These are phyloP conservation scores for Vanrija pseudolonga DNA, from an alignment of 1,284 basidiomycete species.

Conservation along the genomic window DNA sequence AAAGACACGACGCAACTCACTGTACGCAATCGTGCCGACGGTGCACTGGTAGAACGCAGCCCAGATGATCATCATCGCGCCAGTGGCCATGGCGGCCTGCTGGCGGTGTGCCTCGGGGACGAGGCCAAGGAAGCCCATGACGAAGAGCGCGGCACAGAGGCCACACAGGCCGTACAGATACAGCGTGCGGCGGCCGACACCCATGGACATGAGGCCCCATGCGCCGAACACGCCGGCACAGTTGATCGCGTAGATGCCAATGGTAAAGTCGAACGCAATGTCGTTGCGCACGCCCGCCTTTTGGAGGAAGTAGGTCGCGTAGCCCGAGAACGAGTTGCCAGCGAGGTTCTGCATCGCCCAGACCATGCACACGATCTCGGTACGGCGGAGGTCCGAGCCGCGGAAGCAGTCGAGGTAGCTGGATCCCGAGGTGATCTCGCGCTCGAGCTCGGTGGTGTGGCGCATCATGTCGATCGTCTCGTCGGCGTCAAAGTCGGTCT, in stretches of 20 bases:
- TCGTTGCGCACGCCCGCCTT: constrained; percentile 49
- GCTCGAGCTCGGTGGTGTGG: constrained; percentile 41
- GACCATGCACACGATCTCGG: constrained; percentile 45
- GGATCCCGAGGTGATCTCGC: constrained; percentile 33
- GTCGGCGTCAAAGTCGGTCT: constrained; percentile 47
- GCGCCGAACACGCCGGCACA: constrained; percentile 37
- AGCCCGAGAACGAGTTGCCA: constrained; percentile 38
- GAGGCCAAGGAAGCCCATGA: constrained; percentile 53
- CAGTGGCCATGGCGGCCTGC: constrained; percentile 45
- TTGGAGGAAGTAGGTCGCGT: constrained; percentile 49
- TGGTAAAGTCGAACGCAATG: constrained; percentile 47
- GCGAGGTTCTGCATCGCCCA: constrained; percentile 45
- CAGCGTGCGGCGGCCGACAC: constrained; percentile 49
- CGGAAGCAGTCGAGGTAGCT: constrained; percentile 53
- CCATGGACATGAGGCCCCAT: constrained; percentile 47
- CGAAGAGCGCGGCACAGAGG: constrained; percentile 50
- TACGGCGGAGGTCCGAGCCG: constrained; percentile 41
- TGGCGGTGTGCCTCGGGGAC: constrained; percentile 28
- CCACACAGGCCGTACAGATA: constrained; percentile 52
- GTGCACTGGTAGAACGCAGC: constrained; percentile 46
- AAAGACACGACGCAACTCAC: background rate
- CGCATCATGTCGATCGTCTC: constrained; percentile 51
- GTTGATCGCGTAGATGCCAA: constrained; percentile 46
- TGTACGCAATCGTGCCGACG: constrained; percentile 42
- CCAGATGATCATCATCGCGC: constrained; percentile 50